Evolutionary conservation across 192 early-diverging fungal species (phyloP), one percentile per base, ranked within the genome.

Genomic region (Coemansia sp.): DNA sequence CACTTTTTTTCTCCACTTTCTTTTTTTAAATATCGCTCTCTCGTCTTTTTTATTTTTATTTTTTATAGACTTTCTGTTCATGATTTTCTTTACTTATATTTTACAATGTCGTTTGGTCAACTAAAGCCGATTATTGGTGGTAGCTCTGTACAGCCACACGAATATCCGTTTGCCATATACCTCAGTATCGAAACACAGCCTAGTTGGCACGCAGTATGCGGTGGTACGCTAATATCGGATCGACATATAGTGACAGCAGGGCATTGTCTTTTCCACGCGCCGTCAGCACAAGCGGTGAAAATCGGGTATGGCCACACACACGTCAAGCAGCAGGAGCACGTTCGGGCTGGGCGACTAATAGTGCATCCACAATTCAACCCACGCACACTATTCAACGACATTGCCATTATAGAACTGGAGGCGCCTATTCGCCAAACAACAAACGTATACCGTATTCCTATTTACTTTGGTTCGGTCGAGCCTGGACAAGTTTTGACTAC

Each of bases 201-300:
- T 10, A 75, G 57, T 44, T 75, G 74, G 70, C 74, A 76, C 26
- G 82, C 76, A 0, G 77, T 79, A 3, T 86, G 85, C 37, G 85
- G 80, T 7, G 75, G 81, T 9, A 73, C 81, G 11, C 64, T 86
- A 7, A 32, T 86, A 14, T 80, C 80, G 1, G 11, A 47, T 10
- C 42, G 53, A 2, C 76, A 77, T 64, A 66, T 86, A 1, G 58
- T 86, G 10, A 86, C 85, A 0, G 85, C 85, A 2, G 85, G 69
- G 0, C 85, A 86, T 64, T 86, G 85, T 53, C 67, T 86, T 6
- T 30, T 62, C 61, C 68, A 68, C 21, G 69, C 69, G 33, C 70
- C 67, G 7, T 37, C 60, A 3, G 33, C 70, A 4, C 4, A 39
- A 14, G 28, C 67, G 28, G 53, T 79, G 3, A 60, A 53, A 13